Conservation (phyloP, 1,284 basidiomycete species). For the Clitocybe nebularis region DNA sequence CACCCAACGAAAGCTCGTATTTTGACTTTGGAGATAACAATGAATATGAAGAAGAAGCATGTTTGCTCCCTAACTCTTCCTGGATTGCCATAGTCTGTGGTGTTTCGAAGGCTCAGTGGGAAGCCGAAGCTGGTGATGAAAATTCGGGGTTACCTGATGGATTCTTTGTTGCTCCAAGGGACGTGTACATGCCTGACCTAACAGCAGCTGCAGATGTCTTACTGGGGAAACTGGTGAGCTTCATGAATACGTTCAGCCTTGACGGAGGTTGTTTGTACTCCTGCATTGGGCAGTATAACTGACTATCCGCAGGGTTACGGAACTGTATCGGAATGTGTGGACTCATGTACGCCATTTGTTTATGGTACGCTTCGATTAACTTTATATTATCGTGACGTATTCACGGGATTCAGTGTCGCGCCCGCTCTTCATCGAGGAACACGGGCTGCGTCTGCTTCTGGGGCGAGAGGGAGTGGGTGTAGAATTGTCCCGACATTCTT, state of each 20-base stretch:
- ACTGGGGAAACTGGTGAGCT: slow-evolving; percentile 63
- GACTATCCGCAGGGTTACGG: slow-evolving; percentile 71
- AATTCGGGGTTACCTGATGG: slow-evolving; percentile 51
- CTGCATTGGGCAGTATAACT: no score
- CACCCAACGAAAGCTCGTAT: slow-evolving; percentile 18
- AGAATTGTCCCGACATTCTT: slow-evolving; percentile 56
- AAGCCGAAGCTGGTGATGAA: slow-evolving; percentile 33
- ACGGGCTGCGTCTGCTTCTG: slow-evolving; percentile 64
- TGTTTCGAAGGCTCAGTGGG: slow-evolving; percentile 57
- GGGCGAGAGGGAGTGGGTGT: slow-evolving; percentile 58
- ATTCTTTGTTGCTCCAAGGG: slow-evolving; percentile 72
- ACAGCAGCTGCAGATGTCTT: slow-evolving; percentile 73
- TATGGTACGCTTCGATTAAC: slow-evolving; percentile 50
- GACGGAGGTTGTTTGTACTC: no score
- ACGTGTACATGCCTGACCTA: slow-evolving; percentile 79
- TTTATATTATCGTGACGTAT: background rate
- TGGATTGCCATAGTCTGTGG: slow-evolving; percentile 82
- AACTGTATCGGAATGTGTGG: slow-evolving; percentile 69
- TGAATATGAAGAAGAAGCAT: slow-evolving; percentile 23
- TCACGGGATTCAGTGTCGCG: slow-evolving; percentile 56
- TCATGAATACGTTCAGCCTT: background rate
- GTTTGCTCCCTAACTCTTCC: slow-evolving; percentile 56
- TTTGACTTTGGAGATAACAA: slow-evolving; percentile 11
- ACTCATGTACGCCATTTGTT: slow-evolving; percentile 68
- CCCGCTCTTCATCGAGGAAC: slow-evolving; percentile 76